Conservation (phyloP, 768 basidiomycete genomes). For the Boletus edulis region DNA sequence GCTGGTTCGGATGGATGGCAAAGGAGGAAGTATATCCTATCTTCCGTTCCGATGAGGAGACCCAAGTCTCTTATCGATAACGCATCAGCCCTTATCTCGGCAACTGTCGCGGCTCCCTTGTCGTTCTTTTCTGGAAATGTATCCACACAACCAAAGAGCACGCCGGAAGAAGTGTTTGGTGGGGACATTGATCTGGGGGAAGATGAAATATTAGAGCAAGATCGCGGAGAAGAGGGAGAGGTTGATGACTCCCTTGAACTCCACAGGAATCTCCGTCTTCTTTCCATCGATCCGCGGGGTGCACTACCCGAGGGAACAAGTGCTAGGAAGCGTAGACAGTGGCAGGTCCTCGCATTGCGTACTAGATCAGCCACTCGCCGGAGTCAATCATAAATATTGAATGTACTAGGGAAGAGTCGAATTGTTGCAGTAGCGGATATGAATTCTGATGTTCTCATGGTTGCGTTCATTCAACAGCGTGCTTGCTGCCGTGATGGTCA, state of each 20-base stretch:
- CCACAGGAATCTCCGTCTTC: slow-evolving; percentile 52
- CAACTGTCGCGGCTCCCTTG: slow-evolving; percentile 58
- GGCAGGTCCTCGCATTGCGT: slow-evolving; percentile 48
- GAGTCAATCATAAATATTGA: slow-evolving; percentile 2
- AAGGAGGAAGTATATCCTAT: slow-evolving; percentile 57
- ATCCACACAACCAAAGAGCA: slow-evolving; percentile 37
- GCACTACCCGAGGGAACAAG: slow-evolving; percentile 29
- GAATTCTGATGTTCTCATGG: not conserved
- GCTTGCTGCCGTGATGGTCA: not conserved
- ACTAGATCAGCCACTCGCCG: slow-evolving; percentile 23
- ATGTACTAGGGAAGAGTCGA: not conserved
- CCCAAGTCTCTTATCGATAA: slow-evolving; percentile 70
- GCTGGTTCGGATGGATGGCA: slow-evolving; percentile 49
- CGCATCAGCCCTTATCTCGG: slow-evolving; percentile 63
- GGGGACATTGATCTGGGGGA: slow-evolving; percentile 71
- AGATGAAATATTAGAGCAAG: slow-evolving; percentile 76
- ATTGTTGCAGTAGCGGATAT: not conserved
- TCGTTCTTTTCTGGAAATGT: slow-evolving; percentile 46
- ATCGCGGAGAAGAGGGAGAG: slow-evolving; percentile 75
- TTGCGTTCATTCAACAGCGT: not conserved
- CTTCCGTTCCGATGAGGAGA: slow-evolving; percentile 63
- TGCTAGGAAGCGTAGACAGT: slow-evolving; percentile 43
- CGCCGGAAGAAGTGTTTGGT: slow-evolving; percentile 65
- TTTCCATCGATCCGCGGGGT: slow-evolving; percentile 46
- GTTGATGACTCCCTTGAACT: slow-evolving; percentile 68